Base-by-base conservation (phyloP, 2,329 filamentous ascomycete genomes). In the Aureobasidium sp. region DNA sequence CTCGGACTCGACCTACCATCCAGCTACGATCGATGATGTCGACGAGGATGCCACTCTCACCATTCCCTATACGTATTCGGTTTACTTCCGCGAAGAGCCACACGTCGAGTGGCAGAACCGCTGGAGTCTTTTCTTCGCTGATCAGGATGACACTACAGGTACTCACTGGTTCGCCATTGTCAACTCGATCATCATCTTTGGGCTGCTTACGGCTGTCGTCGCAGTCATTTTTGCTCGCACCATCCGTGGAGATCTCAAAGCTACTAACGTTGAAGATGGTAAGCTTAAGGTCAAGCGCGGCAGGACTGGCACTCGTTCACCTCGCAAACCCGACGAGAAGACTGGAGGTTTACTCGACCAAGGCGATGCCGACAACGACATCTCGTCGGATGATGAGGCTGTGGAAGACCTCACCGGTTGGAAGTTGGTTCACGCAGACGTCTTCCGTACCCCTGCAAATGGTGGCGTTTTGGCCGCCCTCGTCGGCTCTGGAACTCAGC, bases 61-160 rank as follows among this genome's bases (percentile, higher is more conserved):
- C 2, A 87, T 96, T 57, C 90, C 91, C 0, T 95, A 92, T 74
- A 89, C 90, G 0, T 96, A 96, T 75, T 93, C 90, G 3, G 88
- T 96, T 15, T 95, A 94, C 75, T 96, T 92, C 77, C 86, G 90
- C 57, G 89, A 95, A 72, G 90, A 95, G 65, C 83, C 87, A 46
- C 84, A 82, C 24, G 79, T 95, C 56, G 90, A 94, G 66, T 96
- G 92, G 92, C 80, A 81, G 62, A 90, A 87, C 68, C 84, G 91
- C 61, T 96, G 92, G 91, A 89, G 95, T 69, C 78, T 93, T 61
- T 96, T 95, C 74, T 95, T 96, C 76, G 89, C 88, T 64, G 92
- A 93, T 72, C 89, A 94, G 71, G 87, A 90, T 63, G 89, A 93
- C 67, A 89, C 88, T 50, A 87, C 84, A 29, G 86, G 85, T 71